phyloP scores from a whole-genome alignment of 768 basidiomycete genomes.

The Collybia sp. region DNA sequence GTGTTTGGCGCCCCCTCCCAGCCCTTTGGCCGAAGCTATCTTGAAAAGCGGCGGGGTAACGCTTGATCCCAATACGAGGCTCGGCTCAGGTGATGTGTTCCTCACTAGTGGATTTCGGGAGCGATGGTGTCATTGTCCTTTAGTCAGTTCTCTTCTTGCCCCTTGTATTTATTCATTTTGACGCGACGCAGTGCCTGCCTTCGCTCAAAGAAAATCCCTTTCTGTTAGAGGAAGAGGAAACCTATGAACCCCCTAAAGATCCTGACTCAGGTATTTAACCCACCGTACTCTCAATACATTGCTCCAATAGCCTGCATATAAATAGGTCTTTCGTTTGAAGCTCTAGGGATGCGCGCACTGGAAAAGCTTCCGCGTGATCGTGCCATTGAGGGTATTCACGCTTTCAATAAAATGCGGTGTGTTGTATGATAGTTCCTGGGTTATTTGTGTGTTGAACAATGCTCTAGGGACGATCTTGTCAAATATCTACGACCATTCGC shows the following conservation, averaged over 20 bases:
- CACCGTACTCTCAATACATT: slow-evolving; percentile 1
- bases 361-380: slow-evolving; percentile 70
- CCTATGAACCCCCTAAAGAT: slow-evolving; percentile 82
- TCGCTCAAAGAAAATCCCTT: slow-evolving; percentile 50
- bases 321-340: slow-evolving; percentile 73
- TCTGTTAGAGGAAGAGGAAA: slow-evolving; percentile 75
- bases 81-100: slow-evolving; percentile 72
- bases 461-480: slow-evolving; percentile 60
- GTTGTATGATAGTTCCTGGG: slow-evolving; percentile 12
- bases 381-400: slow-evolving; percentile 79
- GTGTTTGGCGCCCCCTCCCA: slow-evolving; percentile 56
- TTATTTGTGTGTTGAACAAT: slow-evolving; percentile 2
- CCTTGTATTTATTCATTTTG: slow-evolving; percentile 3
- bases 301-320: slow-evolving; percentile 7
- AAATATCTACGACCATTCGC: slow-evolving; percentile 77
- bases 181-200: slow-evolving; percentile 48
- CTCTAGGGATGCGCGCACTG: slow-evolving; percentile 78
- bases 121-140: slow-evolving; percentile 74
- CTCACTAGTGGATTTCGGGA: slow-evolving; percentile 68
- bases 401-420: slow-evolving; percentile 81
- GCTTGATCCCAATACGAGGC: slow-evolving; percentile 17
- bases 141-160: slow-evolving; percentile 33
- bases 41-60: slow-evolving; percentile 22
- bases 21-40: slow-evolving; percentile 40
- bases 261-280: slow-evolving; percentile 64